These are phyloP conservation scores for Funneliformis mosseae DNA, from an alignment of 192 early-diverging fungal genomes.

Conservation along the genomic window DNA sequence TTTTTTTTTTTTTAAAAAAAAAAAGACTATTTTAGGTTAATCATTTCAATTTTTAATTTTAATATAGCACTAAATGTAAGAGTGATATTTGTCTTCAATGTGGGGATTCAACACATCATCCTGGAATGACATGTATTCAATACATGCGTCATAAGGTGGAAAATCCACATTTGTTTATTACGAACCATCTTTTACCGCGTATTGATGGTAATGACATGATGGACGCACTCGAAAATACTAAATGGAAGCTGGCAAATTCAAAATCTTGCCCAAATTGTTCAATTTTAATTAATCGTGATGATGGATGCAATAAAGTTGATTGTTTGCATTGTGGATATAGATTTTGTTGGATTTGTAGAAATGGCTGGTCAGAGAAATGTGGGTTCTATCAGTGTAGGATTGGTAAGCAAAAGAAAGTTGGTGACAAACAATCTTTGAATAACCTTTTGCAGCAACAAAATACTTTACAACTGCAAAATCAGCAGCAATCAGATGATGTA, in stretches of 20 bases:
- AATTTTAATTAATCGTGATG: conserved; percentile 66
- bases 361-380: conserved; percentile 60
- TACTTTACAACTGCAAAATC: neutral
- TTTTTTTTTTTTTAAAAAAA: neutral
- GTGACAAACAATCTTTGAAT: neutral
- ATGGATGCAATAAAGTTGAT: conserved; percentile 74
- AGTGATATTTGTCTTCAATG: conserved; percentile 55
- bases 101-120: conserved; percentile 49
- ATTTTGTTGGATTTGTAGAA: conserved; percentile 66
- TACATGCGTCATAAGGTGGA: conserved; percentile 45
- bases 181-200: neutral
- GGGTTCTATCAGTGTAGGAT: conserved; percentile 63
- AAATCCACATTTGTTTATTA: neutral
- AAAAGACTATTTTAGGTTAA: neutral
- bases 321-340: conserved; percentile 64
- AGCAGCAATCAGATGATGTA: neutral
- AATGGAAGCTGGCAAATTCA: conserved; percentile 54
- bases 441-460: neutral
- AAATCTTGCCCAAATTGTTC: conserved; percentile 68
- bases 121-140: conserved; percentile 43
- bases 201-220: conserved; percentile 22
- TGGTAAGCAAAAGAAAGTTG: neutral
- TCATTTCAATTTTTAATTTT: conserved; percentile 23
- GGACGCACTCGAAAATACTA: conserved; percentile 45
- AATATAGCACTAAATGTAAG: conserved; percentile 40